Percentiles rank a stretch among this genome's conserved stretches.
Conservation (phyloP, 805 yeast genomes). For the Pichia phayaonensis region DNA sequence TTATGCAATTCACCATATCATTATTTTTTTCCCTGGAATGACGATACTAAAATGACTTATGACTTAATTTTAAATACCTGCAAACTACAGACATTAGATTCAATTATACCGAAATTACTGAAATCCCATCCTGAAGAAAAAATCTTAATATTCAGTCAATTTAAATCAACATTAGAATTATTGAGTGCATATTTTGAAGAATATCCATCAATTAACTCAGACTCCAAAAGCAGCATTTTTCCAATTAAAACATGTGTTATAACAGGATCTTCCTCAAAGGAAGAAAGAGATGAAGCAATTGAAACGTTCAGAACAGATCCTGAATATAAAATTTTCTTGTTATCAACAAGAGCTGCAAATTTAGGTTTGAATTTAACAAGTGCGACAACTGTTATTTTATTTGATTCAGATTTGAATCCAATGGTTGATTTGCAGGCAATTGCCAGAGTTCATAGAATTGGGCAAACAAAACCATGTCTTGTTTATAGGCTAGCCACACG, state of each 20-base stretch:
- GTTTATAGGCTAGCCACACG: slow-evolving; percentile 70
- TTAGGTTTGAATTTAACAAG: slow-evolving; percentile 79
- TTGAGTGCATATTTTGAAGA: slow-evolving; percentile 63
- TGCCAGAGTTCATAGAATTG: slow-evolving; percentile 91
- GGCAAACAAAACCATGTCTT: slow-evolving; percentile 78
- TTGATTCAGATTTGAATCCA: slow-evolving; percentile 97
- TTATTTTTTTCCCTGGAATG: slow-evolving; percentile 72
- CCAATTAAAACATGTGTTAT: slow-evolving; percentile 9
- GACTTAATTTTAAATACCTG: slow-evolving; percentile 52
- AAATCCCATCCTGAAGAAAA: slow-evolving; percentile 28
- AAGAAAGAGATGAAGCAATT: slow-evolving; percentile 58
- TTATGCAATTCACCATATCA: slow-evolving; percentile 82
- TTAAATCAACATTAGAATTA: slow-evolving; percentile 80
- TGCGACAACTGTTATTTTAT: slow-evolving; percentile 85
- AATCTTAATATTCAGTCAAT: slow-evolving; percentile 79
- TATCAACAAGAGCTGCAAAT: slow-evolving; percentile 93
- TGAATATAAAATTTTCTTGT: slow-evolving; percentile 47
- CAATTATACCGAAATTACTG: slow-evolving; percentile 47
- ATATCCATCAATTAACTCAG: slow-evolving; percentile 9
- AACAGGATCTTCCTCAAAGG: slow-evolving; percentile 69
- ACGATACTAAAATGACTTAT: slow-evolving; percentile 28
- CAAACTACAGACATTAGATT: slow-evolving; percentile 63
- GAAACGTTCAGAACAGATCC: slow-evolving; percentile 37
- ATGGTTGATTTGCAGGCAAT: slow-evolving; percentile 95
- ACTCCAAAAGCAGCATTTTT: slow-evolving; percentile 32